Evolutionary conservation across 83 land plant genomes (phyloP), one percentile per base, ranked within the genome.

Genomic region (Thuja plicata): DNA sequence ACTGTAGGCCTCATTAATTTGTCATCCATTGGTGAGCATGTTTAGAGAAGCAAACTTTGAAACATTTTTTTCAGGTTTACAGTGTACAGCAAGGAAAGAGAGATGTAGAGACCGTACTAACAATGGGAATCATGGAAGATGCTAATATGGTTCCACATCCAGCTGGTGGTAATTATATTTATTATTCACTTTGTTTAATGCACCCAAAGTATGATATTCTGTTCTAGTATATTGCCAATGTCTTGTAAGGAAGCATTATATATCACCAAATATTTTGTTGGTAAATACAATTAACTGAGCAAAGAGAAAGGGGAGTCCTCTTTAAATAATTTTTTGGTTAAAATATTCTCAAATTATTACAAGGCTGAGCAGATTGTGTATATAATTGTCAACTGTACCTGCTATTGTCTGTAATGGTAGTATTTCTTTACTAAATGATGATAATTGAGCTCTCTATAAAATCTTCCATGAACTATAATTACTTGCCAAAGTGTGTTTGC

Each of bases 101-200:
- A 89, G 99, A 98, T 91, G 98, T 95, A n/a, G 99, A 97, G 43
- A 98, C 99, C 86, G 93, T 98, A 9, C 89, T 95, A 78, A 95
- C 99, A 40, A 98, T 98, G 99, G 99, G 99, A 82, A 95, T 98
- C 54, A 98, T 97, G 99, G 99, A 98, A 91, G 99, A 98, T 94
- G 99, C 96, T 54, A 96, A 93, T 89, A 95, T 98, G 40, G 94
- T 97, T 85, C 99, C 99, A 24, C 99, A 98, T 81, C 96, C 99
- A 76, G 96, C 94, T 87, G 97, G 95, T 92, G 98, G 99, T 98
- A 80, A 87, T 80, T 52, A 24, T 57, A 60, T 86, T 15, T 27
- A 62, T 85, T 10, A 24, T 8, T 57, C 38, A 6, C 16, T 37
- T 15, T 16, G 82, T 79, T 11, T 34, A 37, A 5, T 5, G 0